phyloP scores from a whole-genome alignment of 352 stramenopile genomes.

The Globisporangium echinulatum region DNA sequence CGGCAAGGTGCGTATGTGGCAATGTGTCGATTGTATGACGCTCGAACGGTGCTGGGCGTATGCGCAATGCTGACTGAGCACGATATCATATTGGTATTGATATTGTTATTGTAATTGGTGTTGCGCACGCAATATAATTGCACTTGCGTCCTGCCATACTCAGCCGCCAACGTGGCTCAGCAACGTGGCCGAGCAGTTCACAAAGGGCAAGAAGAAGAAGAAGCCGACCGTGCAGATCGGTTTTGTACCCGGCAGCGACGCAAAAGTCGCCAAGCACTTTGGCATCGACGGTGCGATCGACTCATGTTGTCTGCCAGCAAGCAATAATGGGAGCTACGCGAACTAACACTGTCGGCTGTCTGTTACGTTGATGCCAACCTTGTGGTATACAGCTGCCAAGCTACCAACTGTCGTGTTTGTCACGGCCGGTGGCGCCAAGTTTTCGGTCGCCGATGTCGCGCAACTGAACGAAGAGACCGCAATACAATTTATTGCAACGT shows the following conservation, averaged over 20 bases:
- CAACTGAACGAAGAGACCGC: constrained; percentile 39
- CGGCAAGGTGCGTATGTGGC: constrained; percentile 15
- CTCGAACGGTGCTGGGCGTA: too few relatives aligned
- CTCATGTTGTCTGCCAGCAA: too few relatives aligned
- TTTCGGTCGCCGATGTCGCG: constrained; percentile 20
- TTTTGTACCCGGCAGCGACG: constrained; percentile 55
- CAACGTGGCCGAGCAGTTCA: constrained; percentile 51
- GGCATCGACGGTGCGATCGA: constrained; percentile 26
- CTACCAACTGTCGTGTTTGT: constrained; percentile 62
- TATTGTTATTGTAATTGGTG: too few relatives aligned
- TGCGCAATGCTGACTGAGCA: too few relatives aligned
- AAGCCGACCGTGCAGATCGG: constrained; percentile 38
- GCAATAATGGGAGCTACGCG: too few relatives aligned
- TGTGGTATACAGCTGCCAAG: constrained; percentile 7
- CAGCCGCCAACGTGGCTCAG: constrained; percentile 51
- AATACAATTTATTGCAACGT: constrained; percentile 52
- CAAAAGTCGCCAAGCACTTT: constrained; percentile 66
- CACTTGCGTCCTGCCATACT: neutral
- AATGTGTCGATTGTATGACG: neutral
- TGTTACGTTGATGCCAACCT: too few relatives aligned
- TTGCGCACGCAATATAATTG: neutral
- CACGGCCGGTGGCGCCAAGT: constrained; percentile 39
- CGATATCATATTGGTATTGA: too few relatives aligned
- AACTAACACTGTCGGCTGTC: too few relatives aligned
- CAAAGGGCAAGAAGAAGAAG: constrained; percentile 55